Conservation (phyloP, 2,329 filamentous ascomycete genomes). For the Pseudopyrenochaeta lycopersici region DNA sequence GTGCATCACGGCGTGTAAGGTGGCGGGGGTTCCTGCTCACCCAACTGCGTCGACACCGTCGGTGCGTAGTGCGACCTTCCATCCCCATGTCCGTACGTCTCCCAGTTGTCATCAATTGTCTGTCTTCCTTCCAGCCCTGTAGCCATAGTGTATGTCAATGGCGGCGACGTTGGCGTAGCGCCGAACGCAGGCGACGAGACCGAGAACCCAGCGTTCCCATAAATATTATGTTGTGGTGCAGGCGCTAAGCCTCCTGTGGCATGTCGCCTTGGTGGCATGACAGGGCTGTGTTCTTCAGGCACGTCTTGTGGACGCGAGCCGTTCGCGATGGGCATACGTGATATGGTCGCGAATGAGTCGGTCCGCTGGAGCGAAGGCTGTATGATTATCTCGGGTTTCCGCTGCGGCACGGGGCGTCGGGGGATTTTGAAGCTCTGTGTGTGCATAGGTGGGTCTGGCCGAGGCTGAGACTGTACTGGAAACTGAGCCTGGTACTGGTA, state of each 20-base stretch:
- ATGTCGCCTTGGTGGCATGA: conserved; percentile 20
- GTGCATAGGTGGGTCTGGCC: conserved; percentile 23
- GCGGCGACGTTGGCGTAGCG: conserved; percentile 28
- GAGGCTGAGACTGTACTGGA: conserved; percentile 15
- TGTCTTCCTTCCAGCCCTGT: conserved; percentile 13
- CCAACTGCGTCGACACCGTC: conserved; percentile 31
- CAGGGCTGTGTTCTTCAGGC: conserved; percentile 8
- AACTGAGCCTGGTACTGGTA: conserved; percentile 15
- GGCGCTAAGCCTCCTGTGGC: conserved; percentile 10
- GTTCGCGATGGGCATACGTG: conserved; percentile 46
- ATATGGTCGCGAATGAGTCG: conserved; percentile 45
- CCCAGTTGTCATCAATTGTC: conserved; percentile 39
- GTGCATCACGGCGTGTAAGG: conserved; percentile 14
- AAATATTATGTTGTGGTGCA: conserved; percentile 25
- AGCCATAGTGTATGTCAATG: conserved; percentile 22
- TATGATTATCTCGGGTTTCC: conserved; percentile 34
- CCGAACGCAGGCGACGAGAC: conserved; percentile 39
- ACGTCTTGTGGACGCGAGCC: conserved; percentile 33
- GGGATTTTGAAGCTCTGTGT: conserved; percentile 38
- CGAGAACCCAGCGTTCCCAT: conserved; percentile 38
- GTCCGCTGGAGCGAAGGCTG: conserved; percentile 41
- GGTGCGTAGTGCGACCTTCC: conserved; percentile 18
- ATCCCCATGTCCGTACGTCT: conserved; percentile 27
- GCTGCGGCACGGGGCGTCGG: conserved; percentile 36
- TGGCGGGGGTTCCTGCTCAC: conserved; percentile 31